Percentiles rank a stretch among this genome's conserved stretches.
phyloP scores from a whole-genome alignment of 2,329 filamentous ascomycete genomes.

The Cordyceps cateniannulata region DNA sequence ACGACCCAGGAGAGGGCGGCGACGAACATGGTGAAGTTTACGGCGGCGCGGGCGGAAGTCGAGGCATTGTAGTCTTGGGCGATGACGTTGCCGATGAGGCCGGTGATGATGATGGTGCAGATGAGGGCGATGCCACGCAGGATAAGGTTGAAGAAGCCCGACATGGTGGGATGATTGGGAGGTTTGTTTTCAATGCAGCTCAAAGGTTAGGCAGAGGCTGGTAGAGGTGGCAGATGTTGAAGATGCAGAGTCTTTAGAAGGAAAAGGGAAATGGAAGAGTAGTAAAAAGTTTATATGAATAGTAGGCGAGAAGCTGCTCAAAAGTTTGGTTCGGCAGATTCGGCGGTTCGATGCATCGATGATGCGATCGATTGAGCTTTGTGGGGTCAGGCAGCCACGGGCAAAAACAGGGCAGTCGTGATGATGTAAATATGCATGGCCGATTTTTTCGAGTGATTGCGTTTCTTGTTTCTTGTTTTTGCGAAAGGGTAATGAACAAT shows the following conservation, averaged over 20 bases:
- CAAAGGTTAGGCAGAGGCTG: background rate
- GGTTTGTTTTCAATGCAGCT: background rate
- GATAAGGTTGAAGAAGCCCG: conserved; percentile 36
- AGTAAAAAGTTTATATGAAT: background rate
- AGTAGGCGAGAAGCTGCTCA: background rate
- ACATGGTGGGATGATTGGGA: conserved; percentile 19
- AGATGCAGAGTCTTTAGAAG: background rate
- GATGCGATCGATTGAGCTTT: conserved; percentile 8
- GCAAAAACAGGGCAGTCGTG: background rate
- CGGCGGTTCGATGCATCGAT: conserved; percentile 1
- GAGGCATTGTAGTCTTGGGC: conserved; percentile 40
- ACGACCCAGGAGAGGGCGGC: conserved; percentile 59
- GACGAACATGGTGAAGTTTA: conserved; percentile 66
- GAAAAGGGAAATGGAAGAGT: background rate
- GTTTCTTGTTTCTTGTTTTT: background rate
- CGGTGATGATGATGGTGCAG: conserved; percentile 46
- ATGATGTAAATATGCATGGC: background rate
- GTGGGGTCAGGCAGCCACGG: background rate
- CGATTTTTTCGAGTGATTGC: too few species aligned
- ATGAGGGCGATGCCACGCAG: conserved; percentile 45
- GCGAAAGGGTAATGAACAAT: background rate
- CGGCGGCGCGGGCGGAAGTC: conserved; percentile 36
- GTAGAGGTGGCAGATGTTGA: background rate
- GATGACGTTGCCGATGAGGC: conserved; percentile 53
- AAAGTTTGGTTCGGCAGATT: background rate